A percentile compares a stretch with the other conserved stretches of the same genome.
These are phyloP conservation scores for Baudoinia panamericana DNA, from an alignment of 495 filamentous ascomycete genomes.

Conservation along the genomic window DNA sequence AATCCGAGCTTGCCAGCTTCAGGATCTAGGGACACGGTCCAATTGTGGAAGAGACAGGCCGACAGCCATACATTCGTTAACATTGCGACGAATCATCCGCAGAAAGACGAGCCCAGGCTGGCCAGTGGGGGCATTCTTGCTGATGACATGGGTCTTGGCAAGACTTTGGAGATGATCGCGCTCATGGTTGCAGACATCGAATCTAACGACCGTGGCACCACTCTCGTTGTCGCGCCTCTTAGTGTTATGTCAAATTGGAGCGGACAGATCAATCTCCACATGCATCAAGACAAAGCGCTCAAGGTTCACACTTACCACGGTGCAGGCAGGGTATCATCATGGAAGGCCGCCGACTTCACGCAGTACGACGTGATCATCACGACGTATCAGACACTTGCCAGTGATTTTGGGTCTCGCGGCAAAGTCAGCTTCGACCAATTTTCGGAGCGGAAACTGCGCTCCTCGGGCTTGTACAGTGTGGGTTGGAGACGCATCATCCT, in stretches of 20 bases:
- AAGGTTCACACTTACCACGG: slow-evolving; percentile 69
- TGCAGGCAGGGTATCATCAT: slow-evolving; percentile 38
- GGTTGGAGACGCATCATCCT: slow-evolving; percentile 74
- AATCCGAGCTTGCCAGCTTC: slow-evolving; percentile 48
- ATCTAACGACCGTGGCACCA: slow-evolving; percentile 32
- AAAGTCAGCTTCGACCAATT: slow-evolving; percentile 27
- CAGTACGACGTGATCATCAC: slow-evolving; percentile 68
- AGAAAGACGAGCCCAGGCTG: slow-evolving; percentile 41
- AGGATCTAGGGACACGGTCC: slow-evolving; percentile 54
- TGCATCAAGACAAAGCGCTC: slow-evolving; percentile 44
- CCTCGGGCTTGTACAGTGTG: slow-evolving; percentile 44
- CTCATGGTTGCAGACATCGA: slow-evolving; percentile 51
- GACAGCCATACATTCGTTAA: slow-evolving; percentile 48
- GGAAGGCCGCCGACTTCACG: slow-evolving; percentile 39
- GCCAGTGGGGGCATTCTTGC: slow-evolving; percentile 75
- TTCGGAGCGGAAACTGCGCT: slow-evolving; percentile 10
- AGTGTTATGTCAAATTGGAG: slow-evolving; percentile 91
- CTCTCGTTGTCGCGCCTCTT: slow-evolving; percentile 72
- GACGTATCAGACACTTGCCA: slow-evolving; percentile 50
- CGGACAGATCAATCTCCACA: slow-evolving; percentile 65
- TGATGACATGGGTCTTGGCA: slow-evolving; percentile 92
- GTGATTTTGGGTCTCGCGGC: slow-evolving; percentile 21
- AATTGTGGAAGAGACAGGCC: slow-evolving; percentile 59
- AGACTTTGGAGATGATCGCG: slow-evolving; percentile 80
- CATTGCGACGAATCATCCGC: slow-evolving; percentile 62